Conservation (phyloP, 2,329 filamentous ascomycete species). For the Paraphaeosphaeria minitans region DNA sequence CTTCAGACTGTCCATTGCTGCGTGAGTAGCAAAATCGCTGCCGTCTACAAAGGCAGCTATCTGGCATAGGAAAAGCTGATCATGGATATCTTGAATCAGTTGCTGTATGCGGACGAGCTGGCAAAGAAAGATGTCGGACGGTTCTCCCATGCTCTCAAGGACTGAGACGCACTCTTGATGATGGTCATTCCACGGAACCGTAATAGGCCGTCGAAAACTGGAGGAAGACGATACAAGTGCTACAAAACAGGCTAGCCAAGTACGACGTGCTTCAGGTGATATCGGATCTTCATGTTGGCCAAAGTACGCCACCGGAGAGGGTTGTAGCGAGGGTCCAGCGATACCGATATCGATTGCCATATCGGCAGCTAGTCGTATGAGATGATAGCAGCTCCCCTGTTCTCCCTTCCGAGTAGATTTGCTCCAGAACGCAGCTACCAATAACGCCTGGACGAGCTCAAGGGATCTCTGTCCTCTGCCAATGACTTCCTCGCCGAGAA, state of each 20-base stretch:
- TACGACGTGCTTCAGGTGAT: constrained; percentile 33
- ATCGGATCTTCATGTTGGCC: constrained; percentile 23
- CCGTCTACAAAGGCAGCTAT: constrained; percentile 24
- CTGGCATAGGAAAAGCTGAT: constrained; percentile 26
- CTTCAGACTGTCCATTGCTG: constrained; percentile 22
- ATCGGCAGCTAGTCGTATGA: constrained; percentile 33
- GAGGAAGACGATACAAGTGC: constrained; percentile 27
- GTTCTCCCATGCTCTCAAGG: constrained; percentile 25
- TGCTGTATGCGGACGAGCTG: constrained; percentile 31
- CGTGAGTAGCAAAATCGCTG: constrained; percentile 27
- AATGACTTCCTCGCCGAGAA: constrained; percentile 30
- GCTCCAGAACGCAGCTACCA: constrained; percentile 31
- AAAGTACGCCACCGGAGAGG: constrained; percentile 31
- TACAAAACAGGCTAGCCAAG: constrained; percentile 37
- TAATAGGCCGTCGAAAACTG: constrained; percentile 25
- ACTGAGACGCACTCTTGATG: constrained; percentile 28
- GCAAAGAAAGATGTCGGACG: constrained; percentile 28
- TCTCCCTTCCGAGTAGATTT: constrained; percentile 24
- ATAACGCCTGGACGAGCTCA: constrained; percentile 35
- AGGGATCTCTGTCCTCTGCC: constrained; percentile 30
- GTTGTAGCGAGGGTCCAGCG: constrained; percentile 28
- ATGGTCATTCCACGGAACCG: constrained; percentile 30
- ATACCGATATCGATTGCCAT: constrained; percentile 39
- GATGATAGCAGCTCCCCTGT: constrained; percentile 32
- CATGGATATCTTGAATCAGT: constrained; percentile 29